Conservation (phyloP, 139 green algal species). For the Tetraselmis chui region DNA sequence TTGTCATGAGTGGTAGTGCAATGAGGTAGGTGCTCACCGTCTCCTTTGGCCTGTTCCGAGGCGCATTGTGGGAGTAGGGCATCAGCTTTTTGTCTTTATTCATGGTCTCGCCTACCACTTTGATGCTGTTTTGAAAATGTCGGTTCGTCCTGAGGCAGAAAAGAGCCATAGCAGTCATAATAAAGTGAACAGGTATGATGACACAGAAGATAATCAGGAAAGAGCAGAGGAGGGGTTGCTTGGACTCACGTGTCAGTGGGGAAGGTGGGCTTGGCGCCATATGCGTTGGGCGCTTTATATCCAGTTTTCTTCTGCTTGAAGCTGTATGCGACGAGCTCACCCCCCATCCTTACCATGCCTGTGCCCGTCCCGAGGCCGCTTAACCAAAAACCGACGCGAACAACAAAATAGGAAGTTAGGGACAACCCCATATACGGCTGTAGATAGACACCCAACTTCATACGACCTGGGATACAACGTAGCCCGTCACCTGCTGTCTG, state of each 20-base stretch:
- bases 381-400: no score
- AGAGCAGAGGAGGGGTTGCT: no score
- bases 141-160: slow-evolving; percentile 26
- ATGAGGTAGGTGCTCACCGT: slow-evolving; percentile 20
- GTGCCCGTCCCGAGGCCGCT: background rate
- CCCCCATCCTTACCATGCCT: background rate
- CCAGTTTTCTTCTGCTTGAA: slow-evolving; percentile 23
- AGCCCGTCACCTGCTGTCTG: background rate
- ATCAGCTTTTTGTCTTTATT: slow-evolving; percentile 39
- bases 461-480: no score
- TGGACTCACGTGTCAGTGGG: slow-evolving; percentile 29
- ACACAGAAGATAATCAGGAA: no score
- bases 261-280: slow-evolving; percentile 30
- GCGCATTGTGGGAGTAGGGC: slow-evolving; percentile 38
- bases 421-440: background rate
- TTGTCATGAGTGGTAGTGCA: background rate
- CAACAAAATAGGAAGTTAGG: background rate
- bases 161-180: no score
- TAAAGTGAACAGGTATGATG: no score
- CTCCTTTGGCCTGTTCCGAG: slow-evolving; percentile 48
- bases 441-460: no score
- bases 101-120: slow-evolving; percentile 14
- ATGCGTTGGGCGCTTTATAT: slow-evolving; percentile 37
- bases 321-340: background rate
- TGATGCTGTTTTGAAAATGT: slow-evolving; percentile 24